Evolutionary conservation across 257 asterid genomes (phyloP), one percentile per base, ranked within the genome.

Genomic region (Apocynum venetum): DNA sequence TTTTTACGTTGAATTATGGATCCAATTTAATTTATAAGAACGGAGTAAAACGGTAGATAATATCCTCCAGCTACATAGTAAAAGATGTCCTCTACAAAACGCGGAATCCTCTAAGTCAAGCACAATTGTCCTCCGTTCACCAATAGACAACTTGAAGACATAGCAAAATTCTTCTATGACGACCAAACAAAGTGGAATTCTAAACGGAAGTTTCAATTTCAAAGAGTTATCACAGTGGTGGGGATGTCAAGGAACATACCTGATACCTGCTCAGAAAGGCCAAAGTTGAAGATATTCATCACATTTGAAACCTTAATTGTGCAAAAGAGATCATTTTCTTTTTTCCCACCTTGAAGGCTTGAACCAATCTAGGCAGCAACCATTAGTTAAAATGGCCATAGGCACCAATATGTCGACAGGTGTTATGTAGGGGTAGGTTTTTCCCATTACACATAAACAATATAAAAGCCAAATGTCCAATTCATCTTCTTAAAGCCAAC

Each of bases 291-390:
- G n/a, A 8, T 2, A 13, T 51, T 36, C 48, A 17, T 53, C 20
- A 46, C 60, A 64, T 13, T 25, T 46, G 69, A 72, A 19, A 73
- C 78, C 10, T 61, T 48, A 19, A 51, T 65, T 53, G 31, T 48
- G 11, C 35, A 41, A 40, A 68, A 12, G 48, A 53, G 11, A 20
- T 13, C 6, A n/a, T 67, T 12, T 46, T 52, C 44, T 40, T 36
- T 35, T 36, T 64, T 51, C 74, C 52, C n/a, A 51, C 56, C 56
- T 12, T 51, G 49, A 25, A 25, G 31, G 20, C 36, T 49, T 49
- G n/a, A 25, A 41, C 68, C 49, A 44, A 79, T 55, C 63, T 73
- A 64, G 68, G 66, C 59, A 72, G 74, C 65, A 49, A 68, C 78
- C 40, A 47, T 57, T n/a, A 19, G 38, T 1, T 76, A 46, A 49